A percentile compares a stretch with the other conserved stretches of the same genome.
phyloP scores from a whole-genome alignment of 495 filamentous ascomycete genomes.

The Penicillium samsonianum region DNA sequence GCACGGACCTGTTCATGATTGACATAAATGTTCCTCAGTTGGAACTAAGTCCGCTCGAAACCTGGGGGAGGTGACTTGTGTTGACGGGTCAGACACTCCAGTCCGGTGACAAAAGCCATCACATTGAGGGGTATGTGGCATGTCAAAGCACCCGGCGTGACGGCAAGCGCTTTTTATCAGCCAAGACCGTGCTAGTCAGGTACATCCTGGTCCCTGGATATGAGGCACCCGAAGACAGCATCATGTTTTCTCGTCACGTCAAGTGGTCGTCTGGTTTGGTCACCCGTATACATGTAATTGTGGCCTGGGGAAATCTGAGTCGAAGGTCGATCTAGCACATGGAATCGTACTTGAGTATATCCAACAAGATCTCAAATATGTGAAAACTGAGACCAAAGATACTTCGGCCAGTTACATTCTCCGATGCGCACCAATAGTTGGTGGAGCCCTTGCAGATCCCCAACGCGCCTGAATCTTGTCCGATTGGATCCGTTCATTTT shows the following conservation, averaged over 20 bases:
- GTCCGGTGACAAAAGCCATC: conserved; percentile 6
- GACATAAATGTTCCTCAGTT: not conserved
- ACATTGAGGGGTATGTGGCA: conserved; percentile 12
- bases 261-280: conserved; percentile 6
- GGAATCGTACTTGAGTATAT: not conserved
- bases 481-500: conserved; percentile 1
- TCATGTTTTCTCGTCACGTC: not conserved
- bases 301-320: not conserved
- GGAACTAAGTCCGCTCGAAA: not conserved
- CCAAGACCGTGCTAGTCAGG: not conserved
- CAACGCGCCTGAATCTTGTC: conserved; percentile 7
- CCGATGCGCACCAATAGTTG: conserved; percentile 13
- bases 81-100: not conserved
- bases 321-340: not conserved
- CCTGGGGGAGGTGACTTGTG: no score
- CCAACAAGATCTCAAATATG: not conserved
- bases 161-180: not conserved
- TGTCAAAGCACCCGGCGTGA: conserved; percentile 11
- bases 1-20: not conserved
- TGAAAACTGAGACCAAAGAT: not conserved
- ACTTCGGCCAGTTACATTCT: conserved; percentile 8
- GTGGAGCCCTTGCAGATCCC: conserved; percentile 23
- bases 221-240: not conserved
- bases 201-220: not conserved
- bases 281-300: not conserved